phyloP scores from a whole-genome alignment of 805 yeast genomes.

The Yarrowia osloensis region DNA sequence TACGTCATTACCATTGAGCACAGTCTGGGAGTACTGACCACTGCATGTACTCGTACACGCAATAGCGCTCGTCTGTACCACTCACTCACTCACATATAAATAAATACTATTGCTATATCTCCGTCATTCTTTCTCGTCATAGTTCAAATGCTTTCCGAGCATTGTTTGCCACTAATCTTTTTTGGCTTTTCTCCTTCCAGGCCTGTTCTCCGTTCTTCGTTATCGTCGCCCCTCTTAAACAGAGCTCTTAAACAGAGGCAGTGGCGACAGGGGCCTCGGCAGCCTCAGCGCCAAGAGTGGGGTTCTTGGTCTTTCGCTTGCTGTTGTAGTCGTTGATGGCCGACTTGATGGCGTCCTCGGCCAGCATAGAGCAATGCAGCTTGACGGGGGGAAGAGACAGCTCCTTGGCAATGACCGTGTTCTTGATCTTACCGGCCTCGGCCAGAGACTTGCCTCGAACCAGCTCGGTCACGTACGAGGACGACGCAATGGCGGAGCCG shows the following conservation, averaged over 20 bases:
- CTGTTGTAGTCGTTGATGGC: constrained; percentile 93
- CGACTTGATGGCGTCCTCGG: constrained; percentile 97
- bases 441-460: constrained; percentile 93
- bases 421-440: constrained; percentile 89
- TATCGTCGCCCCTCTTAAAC: neutral
- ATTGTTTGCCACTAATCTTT: neutral
- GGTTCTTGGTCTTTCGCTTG: constrained; percentile 58
- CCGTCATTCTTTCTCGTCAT: neutral
- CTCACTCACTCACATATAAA: neutral
- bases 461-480: constrained; percentile 91
- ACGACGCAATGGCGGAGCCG: constrained; percentile 96
- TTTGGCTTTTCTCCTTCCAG: neutral
- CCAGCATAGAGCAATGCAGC: constrained; percentile 96
- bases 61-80: neutral
- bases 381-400: constrained; percentile 95
- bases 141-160: neutral
- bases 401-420: constrained; percentile 93
- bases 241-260: constrained; percentile 18
- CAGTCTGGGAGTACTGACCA: too few relatives aligned
- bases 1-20: too few relatives aligned
- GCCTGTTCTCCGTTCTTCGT: neutral
- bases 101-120: constrained; percentile 22
- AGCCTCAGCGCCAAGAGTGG: constrained; percentile 62
- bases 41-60: too few relatives aligned
- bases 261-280: neutral